phyloP scores from a whole-genome alignment of 2,329 filamentous ascomycete genomes.

The Ophiocordyceps camponoti-rufipedis region DNA sequence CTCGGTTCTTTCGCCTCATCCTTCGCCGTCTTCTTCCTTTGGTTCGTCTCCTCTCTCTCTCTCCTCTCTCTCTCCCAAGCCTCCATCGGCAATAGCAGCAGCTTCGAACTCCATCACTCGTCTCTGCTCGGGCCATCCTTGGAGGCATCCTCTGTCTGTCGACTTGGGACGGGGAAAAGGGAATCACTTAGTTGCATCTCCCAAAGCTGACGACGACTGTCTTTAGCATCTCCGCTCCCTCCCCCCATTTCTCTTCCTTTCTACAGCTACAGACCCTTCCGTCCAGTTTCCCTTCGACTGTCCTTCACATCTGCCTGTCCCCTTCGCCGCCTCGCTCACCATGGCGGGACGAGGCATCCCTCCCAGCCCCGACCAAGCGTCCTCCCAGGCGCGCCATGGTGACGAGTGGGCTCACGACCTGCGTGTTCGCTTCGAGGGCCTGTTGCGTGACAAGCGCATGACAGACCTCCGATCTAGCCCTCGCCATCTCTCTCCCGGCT shows the following conservation, averaged over 20 bases:
- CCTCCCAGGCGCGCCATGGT: constrained; percentile 28
- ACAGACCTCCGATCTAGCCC: constrained; percentile 44
- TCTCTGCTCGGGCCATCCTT: not conserved
- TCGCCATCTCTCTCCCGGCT: constrained; percentile 42
- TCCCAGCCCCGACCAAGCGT: constrained; percentile 10
- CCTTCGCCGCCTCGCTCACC: constrained; percentile 4
- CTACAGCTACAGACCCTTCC: too few relatives aligned
- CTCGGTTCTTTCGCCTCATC: not conserved
- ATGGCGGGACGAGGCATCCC: constrained; percentile 21
- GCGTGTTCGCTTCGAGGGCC: constrained; percentile 67
- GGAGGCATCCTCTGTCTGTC: constrained; percentile 1
- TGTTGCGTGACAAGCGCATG: constrained; percentile 73
- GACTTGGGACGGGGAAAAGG: not conserved
- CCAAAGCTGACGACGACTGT: constrained; percentile 4
- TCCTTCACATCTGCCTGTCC: not conserved
- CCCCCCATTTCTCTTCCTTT: too few relatives aligned
- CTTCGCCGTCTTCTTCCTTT: too few relatives aligned
- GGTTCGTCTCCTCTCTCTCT: not conserved
- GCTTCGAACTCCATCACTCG: not conserved
- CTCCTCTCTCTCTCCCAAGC: not conserved
- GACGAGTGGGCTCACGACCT: constrained; percentile 66
- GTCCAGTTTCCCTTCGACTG: not conserved
- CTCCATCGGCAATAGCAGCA: not conserved
- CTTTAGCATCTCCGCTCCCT: not conserved
- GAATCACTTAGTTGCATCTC: too few relatives aligned